Base-by-base conservation (phyloP, 129 eudicot genomes). In the Erigeron canadensis region DNA sequence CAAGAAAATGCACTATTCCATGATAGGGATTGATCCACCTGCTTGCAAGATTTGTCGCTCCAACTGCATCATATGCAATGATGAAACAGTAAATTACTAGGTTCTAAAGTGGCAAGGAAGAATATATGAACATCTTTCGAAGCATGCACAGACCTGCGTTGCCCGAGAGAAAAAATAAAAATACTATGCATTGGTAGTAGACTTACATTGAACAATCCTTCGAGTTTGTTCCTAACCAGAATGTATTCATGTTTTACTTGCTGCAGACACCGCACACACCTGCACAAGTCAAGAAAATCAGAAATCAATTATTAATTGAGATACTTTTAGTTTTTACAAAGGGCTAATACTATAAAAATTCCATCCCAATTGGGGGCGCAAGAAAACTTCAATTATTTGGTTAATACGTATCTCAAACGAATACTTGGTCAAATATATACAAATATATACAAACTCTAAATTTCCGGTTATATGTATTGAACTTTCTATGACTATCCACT, bases 11-110 rank as follows among this genome's bases (percentile, higher is more conserved):
- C 74, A 44, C 79, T 75, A 81, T 72, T 64, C 76, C 71, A 88
- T 59, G 60, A 77, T 64, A 19, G 94, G 94, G 75, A 82, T 79
- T 55, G 80, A 70, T 57, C 94, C 96, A 17, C 96, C 96, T 43
- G 96, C 96, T 28, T 82, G 85, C 70, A 84, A 58, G 76, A 90
- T 84, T 75, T 90, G 91, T 74, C 75, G 85, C 89, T 90, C 94
- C 86, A 90, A 70, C 96, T 87, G 85, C 82, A 75, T 42, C n/a
- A 53, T 19, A 70, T 0, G 50, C 46, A 23, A 6, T 7, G 12
- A 17, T 72, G 44, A 15, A 57, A 5, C 23, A 15, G 57, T 57
- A 5, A 43, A 71, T 47, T 55, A 18, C 71, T 65, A 70, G 38
- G 64, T 70, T 48, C 37, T 48, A 67, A n/a, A n/a, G 10, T 4